A percentile compares a stretch with the other conserved stretches of the same genome.
Evolutionary conservation across 108 stramenopile genomes (phyloP).

Genomic region (Nitzschia sp.): DNA sequence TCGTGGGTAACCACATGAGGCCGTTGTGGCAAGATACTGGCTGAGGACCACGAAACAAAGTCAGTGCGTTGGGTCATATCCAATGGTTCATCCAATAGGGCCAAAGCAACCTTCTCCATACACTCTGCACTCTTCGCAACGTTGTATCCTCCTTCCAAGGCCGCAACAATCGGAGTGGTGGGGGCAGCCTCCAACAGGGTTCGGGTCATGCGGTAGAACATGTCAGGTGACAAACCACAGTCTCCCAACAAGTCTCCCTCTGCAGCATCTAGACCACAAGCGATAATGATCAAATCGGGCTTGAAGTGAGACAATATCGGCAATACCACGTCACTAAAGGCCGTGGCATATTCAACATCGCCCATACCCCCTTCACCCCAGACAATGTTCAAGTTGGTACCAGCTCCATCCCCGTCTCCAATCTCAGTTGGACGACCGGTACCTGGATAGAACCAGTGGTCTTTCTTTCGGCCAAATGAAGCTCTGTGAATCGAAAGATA

Average conservation of each 20-base stretch:
- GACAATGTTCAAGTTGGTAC: conserved; percentile 51
- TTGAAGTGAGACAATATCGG: conserved; percentile 34
- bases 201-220: conserved; percentile 35
- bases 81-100: conserved; percentile 23
- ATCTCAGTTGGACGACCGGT: conserved; percentile 47
- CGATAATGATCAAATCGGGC: conserved; percentile 45
- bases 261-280: conserved; percentile 61
- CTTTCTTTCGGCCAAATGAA: background rate
- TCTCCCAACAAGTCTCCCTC: conserved; percentile 55
- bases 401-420: conserved; percentile 37
- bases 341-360: conserved; percentile 44
- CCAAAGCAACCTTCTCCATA: conserved; percentile 35
- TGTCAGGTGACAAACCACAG: conserved; percentile 28
- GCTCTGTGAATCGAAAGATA: conserved; percentile 47
- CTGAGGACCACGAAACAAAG: too few relatives aligned
- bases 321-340: conserved; percentile 45
- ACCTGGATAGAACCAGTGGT: conserved; percentile 45
- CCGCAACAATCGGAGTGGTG: conserved; percentile 44
- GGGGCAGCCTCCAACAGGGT: conserved; percentile 19
- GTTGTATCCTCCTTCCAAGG: conserved; percentile 67
- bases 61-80: too few relatives aligned
- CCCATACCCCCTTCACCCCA: conserved; percentile 36
- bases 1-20: too few relatives aligned
- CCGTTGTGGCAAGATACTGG: too few relatives aligned
- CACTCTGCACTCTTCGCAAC: conserved; percentile 43